Conservation (phyloP, 1,284 basidiomycete species). For the Fistulinella cinereoalba region DNA sequence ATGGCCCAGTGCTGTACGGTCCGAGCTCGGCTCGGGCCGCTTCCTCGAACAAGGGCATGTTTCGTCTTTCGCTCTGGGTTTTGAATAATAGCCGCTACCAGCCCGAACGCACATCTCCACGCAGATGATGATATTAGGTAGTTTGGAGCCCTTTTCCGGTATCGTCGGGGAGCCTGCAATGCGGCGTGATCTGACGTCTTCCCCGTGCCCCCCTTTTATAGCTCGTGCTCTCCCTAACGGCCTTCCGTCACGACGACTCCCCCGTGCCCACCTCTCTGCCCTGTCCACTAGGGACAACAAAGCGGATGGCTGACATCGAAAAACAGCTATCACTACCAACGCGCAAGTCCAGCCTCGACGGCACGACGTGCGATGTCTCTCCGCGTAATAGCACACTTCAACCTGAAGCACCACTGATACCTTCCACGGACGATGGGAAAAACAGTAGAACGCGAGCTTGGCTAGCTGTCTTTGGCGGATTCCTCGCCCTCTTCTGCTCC, state of each 20-base stretch:
- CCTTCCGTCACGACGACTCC: constrained; percentile 11
- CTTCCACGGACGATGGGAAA: constrained; percentile 1
- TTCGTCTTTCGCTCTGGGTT: constrained; percentile 5
- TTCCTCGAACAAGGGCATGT: no score
- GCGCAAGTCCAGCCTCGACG: constrained; percentile 25
- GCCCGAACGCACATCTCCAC: constrained; percentile 4
- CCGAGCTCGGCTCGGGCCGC: not conserved
- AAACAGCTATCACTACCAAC: constrained; percentile 23
- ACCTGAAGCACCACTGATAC: constrained; percentile 17
- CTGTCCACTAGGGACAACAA: constrained; percentile 9
- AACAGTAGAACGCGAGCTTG: constrained; percentile 20
- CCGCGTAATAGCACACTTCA: constrained; percentile 28
- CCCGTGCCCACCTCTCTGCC: constrained; percentile 10
- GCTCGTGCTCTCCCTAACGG: constrained; percentile 10
- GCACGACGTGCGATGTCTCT: constrained; percentile 15
- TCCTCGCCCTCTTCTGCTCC: constrained; percentile 36
- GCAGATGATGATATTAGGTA: constrained; percentile 13
- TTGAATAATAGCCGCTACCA: constrained; percentile 15
- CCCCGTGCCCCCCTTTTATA: constrained; percentile 28
- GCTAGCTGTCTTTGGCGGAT: constrained; percentile 31
- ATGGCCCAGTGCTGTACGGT: no score
- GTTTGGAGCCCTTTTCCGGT: constrained; percentile 21
- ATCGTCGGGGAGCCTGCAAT: constrained; percentile 25
- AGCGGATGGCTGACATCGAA: constrained; percentile 28
- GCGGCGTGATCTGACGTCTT: constrained; percentile 24